Evolutionary conservation across 768 basidiomycete species (phyloP).

Genomic region (Sarcomyxa edulis): DNA sequence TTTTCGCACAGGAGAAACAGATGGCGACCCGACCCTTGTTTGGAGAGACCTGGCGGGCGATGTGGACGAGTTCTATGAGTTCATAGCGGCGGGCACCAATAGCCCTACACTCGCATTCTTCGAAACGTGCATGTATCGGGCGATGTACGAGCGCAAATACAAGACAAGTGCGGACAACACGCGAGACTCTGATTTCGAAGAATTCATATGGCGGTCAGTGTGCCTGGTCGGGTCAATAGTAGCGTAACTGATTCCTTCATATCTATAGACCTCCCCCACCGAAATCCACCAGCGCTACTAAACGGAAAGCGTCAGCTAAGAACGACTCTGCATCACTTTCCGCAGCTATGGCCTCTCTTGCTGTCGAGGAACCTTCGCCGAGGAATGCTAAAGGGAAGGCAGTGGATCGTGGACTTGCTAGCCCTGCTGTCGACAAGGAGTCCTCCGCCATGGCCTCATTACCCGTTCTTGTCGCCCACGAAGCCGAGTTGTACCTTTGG

Average conservation of each 20-base stretch:
- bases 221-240: not conserved
- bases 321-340: conserved; percentile 15
- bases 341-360: conserved; percentile 3
- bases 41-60: conserved; percentile 94
- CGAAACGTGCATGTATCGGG: conserved; percentile 91
- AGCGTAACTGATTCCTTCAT: not conserved
- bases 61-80: conserved; percentile 91
- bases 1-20: conserved; percentile 70
- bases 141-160: conserved; percentile 95
- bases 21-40: conserved; percentile 75
- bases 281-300: no score
- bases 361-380: conserved; percentile 4
- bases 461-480: conserved; percentile 27
- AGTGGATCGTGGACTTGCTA: conserved; percentile 9
- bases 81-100: conserved; percentile 75
- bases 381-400: conserved; percentile 4
- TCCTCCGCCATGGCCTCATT: conserved; percentile 5
- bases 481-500: conserved; percentile 63
- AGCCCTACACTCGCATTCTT: conserved; percentile 84
- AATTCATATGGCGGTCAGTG: conserved; percentile 80
- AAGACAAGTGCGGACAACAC: conserved; percentile 64
- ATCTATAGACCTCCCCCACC: conserved; percentile 28
- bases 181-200: conserved; percentile 61
- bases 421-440: conserved; percentile 12
- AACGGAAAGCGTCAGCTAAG: no score